A percentile compares a stretch with the other conserved stretches of the same genome.
These are phyloP conservation scores for Rhododendron simsii DNA, from an alignment of 148 eudicot genomes.

Conservation along the genomic window DNA sequence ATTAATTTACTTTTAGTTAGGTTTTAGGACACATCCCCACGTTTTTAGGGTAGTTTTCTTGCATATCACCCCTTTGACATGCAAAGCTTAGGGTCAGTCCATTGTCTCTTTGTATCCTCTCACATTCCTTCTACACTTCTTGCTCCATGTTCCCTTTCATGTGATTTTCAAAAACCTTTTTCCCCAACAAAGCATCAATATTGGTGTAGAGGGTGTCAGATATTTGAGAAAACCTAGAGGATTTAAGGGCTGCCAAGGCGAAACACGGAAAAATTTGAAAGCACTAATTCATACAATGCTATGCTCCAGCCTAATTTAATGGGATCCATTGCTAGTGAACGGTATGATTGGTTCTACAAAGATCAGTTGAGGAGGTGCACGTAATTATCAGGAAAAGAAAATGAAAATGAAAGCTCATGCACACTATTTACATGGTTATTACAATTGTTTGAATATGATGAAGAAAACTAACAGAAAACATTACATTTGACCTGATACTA, in stretches of 20 bases:
- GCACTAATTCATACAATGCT: neutral
- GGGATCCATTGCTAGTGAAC: neutral
- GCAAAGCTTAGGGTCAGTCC: constrained; percentile 10
- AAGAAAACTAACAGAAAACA: neutral
- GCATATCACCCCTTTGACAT: constrained; percentile 7
- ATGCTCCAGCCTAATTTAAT: neutral
- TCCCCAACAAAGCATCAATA: constrained; percentile 6
- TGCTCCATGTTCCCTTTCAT: constrained; percentile 13
- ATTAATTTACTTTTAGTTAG: neutral
- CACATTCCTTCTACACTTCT: constrained; percentile 5
- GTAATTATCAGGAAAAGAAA: neutral
- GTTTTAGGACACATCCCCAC: neutral
- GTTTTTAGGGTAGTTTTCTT: constrained; percentile 2
- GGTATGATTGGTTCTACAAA: neutral
- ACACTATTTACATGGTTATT: neutral
- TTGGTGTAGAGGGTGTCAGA: neutral
- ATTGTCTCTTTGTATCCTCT: constrained; percentile 14
- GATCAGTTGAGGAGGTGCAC: neutral
- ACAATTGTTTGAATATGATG: neutral
- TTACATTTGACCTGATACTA: neutral
- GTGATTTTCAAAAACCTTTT: constrained; percentile 12
- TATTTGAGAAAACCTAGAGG: neutral
- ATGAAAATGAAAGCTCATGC: neutral
- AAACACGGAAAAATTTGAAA: neutral
- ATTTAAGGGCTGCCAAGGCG: neutral